Evolutionary conservation across 257 asterid species (phyloP).

Genomic region (Solanum clarkiae): DNA sequence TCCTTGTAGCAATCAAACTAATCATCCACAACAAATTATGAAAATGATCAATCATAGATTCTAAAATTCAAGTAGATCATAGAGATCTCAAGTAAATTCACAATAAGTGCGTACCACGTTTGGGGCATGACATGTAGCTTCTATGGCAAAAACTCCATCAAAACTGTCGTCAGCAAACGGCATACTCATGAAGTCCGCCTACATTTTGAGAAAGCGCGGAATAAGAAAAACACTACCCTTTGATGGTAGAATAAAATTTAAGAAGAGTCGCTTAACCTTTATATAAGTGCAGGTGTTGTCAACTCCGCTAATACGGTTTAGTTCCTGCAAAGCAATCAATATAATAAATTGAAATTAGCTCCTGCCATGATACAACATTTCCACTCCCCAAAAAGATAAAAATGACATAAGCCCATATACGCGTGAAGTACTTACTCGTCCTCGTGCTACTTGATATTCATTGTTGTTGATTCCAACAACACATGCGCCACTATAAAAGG

Average conservation of each 20-base stretch:
- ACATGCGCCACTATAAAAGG: neutral
- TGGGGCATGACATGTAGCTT: slow-evolving; percentile 6
- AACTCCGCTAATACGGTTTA: neutral
- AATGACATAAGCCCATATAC: neutral
- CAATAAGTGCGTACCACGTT: neutral
- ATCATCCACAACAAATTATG: neutral
- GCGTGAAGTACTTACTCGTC: neutral
- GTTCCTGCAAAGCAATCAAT: neutral
- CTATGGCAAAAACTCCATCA: slow-evolving; percentile 2
- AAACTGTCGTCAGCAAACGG: neutral
- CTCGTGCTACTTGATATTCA: slow-evolving; percentile 1
- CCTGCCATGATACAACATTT: neutral
- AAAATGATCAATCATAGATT: neutral
- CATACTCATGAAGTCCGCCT: slow-evolving; percentile 4
- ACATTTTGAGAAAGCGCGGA: neutral
- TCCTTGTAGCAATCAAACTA: slow-evolving; percentile 5
- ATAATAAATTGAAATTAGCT: neutral
- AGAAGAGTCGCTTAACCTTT: neutral
- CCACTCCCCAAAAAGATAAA: rapidly evolving
- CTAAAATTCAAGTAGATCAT: neutral
- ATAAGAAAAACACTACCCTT: neutral
- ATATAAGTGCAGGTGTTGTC: neutral
- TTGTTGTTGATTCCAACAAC: slow-evolving; percentile 3
- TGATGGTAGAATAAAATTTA: neutral
- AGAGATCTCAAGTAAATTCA: neutral